A percentile compares a stretch with the other conserved stretches of the same genome.
These are phyloP conservation scores for Nevesoporus exiguus DNA, from an alignment of 768 basidiomycete species.

Conservation along the genomic window DNA sequence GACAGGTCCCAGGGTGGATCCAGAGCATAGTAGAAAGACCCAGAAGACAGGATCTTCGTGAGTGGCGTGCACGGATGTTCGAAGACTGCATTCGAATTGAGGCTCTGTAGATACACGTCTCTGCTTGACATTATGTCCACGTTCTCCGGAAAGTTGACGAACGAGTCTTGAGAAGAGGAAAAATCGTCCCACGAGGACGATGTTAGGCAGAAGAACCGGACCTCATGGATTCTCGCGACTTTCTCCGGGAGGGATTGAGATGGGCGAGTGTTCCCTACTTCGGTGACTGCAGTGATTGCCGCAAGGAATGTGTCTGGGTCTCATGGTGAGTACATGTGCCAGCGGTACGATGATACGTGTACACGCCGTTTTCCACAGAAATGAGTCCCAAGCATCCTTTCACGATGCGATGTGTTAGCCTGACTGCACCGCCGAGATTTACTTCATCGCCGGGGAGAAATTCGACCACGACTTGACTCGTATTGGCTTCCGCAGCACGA, in stretches of 20 bases:
- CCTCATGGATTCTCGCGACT: conserved; percentile 82
- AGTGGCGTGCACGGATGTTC: conserved; percentile 91
- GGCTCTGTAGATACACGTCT: conserved; percentile 43
- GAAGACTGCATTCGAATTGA: conserved; percentile 48
- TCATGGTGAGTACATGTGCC: conserved; percentile 5
- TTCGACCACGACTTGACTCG: conserved; percentile 78
- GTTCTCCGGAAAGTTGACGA: conserved; percentile 55
- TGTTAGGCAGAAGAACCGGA: conserved; percentile 85
- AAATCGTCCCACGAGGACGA: conserved; percentile 83
- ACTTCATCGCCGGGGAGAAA: conserved; percentile 74
- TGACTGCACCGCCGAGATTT: conserved; percentile 59
- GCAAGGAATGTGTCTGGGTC: conserved; percentile 79
- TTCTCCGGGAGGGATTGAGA: conserved; percentile 56
- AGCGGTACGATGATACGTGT: background rate
- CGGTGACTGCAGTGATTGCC: conserved; percentile 70
- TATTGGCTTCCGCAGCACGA: conserved; percentile 51
- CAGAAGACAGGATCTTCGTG: conserved; percentile 86
- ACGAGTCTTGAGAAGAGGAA: conserved; percentile 47
- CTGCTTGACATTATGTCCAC: conserved; percentile 43
- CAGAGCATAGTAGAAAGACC: conserved; percentile 89
- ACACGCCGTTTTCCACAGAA: conserved; percentile 63
- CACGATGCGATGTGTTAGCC: conserved; percentile 65
- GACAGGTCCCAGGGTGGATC: conserved; percentile 88
- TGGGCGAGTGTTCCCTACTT: conserved; percentile 69
- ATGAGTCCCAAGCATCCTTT: conserved; percentile 86